Conservation (phyloP, 2,329 filamentous ascomycete species). For the Stachybotrys chlorohalonatus region DNA sequence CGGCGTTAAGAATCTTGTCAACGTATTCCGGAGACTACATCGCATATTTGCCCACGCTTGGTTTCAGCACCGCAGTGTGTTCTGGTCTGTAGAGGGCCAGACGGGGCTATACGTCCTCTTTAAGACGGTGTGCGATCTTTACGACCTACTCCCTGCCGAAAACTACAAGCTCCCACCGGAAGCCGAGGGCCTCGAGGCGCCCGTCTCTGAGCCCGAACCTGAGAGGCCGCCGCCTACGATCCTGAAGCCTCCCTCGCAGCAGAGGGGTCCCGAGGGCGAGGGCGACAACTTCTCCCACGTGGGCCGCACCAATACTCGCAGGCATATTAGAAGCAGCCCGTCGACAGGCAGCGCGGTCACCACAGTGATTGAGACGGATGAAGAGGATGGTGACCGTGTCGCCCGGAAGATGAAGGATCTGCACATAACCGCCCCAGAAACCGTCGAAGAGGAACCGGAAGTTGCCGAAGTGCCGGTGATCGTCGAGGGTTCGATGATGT, state of each 20-base stretch:
- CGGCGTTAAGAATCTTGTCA: conserved; percentile 77
- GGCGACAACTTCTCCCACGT: conserved; percentile 44
- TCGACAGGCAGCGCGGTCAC: conserved; percentile 71
- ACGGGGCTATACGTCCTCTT: conserved; percentile 95
- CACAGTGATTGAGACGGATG: conserved; percentile 74
- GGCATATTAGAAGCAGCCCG: conserved; percentile 72
- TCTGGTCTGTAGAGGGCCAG: conserved; percentile 85
- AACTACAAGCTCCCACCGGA: conserved; percentile 94
- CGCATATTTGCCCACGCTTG: conserved; percentile 97
- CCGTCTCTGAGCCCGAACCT: conserved; percentile 30
- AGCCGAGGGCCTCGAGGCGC: conserved; percentile 70
- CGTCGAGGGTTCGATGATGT: conserved; percentile 24
- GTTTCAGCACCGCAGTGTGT: conserved; percentile 94
- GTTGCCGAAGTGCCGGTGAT: conserved; percentile 31
- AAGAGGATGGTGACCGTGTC: conserved; percentile 53
- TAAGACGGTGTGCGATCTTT: conserved; percentile 92
- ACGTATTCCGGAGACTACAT: conserved; percentile 90
- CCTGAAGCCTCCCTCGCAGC: conserved; percentile 22
- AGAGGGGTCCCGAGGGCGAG: conserved; percentile 22
- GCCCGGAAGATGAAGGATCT: conserved; percentile 36
- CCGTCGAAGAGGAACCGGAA: conserved; percentile 44
- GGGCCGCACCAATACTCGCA: conserved; percentile 62
- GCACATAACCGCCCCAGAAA: conserved; percentile 42
- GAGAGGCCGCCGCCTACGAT: conserved; percentile 24
- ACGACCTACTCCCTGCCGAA: conserved; percentile 80